These are phyloP conservation scores for Phanerodontia chrysosporium DNA, from an alignment of 768 basidiomycete species.

Conservation along the genomic window DNA sequence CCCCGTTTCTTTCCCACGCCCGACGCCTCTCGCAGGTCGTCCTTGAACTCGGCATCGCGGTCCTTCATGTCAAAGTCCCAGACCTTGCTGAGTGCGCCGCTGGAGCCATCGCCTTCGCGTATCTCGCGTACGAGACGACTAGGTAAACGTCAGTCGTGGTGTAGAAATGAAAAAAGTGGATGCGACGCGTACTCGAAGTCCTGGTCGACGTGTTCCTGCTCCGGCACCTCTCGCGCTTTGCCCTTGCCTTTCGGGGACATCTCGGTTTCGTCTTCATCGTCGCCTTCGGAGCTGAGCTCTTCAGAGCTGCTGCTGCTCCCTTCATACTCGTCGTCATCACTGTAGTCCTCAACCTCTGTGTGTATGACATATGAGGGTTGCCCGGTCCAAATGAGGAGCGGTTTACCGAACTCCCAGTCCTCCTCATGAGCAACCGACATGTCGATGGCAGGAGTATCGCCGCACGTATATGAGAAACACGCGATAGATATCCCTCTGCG, in stretches of 20 bases:
- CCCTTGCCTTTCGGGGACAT: neutral
- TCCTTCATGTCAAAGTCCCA: slow-evolving; percentile 77
- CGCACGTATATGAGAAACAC: too few species aligned
- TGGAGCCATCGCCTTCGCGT: slow-evolving; percentile 38
- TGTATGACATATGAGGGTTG: neutral
- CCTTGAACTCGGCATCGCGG: slow-evolving; percentile 62
- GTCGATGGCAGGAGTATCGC: neutral
- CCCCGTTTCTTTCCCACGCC: slow-evolving; percentile 56
- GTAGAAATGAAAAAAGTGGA: neutral
- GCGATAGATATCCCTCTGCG: too few species aligned
- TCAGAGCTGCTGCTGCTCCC: neutral
- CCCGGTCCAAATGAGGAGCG: neutral
- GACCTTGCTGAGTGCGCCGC: slow-evolving; percentile 52
- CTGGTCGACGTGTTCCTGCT: slow-evolving; percentile 8
- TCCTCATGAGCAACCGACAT: neutral
- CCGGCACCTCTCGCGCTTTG: slow-evolving; percentile 4
- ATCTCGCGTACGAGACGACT: slow-evolving; percentile 72
- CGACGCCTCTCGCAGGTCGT: slow-evolving; percentile 70
- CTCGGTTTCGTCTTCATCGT: neutral
- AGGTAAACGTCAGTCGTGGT: neutral
- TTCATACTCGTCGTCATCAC: neutral
- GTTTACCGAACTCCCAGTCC: neutral
- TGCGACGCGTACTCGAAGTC: slow-evolving; percentile 31
- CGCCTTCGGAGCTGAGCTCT: neutral
- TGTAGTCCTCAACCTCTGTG: neutral